A percentile compares a stretch with the other conserved stretches of the same genome.
Conservation (phyloP, 108 stramenopile species). For the Epipyxis sp. region DNA sequence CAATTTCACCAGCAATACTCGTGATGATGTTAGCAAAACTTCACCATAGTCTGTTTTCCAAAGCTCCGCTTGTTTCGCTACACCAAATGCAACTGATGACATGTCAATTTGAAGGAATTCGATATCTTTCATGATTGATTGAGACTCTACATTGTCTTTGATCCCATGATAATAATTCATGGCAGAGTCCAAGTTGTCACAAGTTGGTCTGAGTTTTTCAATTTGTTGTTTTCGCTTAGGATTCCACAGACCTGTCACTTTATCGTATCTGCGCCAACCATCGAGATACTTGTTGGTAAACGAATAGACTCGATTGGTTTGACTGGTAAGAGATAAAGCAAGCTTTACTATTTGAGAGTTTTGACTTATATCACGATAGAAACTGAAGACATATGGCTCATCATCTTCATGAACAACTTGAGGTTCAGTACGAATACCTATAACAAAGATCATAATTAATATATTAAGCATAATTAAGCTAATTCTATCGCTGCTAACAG, state of each 20-base stretch:
- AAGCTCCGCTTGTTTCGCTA: slow-evolving; percentile 49
- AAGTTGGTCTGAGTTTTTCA: slow-evolving; percentile 49
- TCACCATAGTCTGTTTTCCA: slow-evolving; percentile 60
- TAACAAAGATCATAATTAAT: slow-evolving; percentile 66
- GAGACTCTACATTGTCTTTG: slow-evolving; percentile 23
- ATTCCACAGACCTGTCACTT: slow-evolving; percentile 61
- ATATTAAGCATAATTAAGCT: too few species aligned
- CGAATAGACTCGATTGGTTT: slow-evolving; percentile 46
- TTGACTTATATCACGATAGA: slow-evolving; percentile 60
- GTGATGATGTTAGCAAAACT: slow-evolving; percentile 51
- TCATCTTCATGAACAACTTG: slow-evolving; percentile 55
- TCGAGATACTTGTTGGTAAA: slow-evolving; percentile 53
- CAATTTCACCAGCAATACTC: slow-evolving; percentile 40
- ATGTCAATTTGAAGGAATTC: slow-evolving; percentile 66
- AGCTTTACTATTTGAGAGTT: slow-evolving; percentile 60
- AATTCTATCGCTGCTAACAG: too few species aligned
- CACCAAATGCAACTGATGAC: slow-evolving; percentile 50
- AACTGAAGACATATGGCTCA: slow-evolving; percentile 59
- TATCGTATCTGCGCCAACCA: slow-evolving; percentile 59
- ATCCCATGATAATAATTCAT: slow-evolving; percentile 22
- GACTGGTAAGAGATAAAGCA: slow-evolving; percentile 50
- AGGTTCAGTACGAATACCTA: slow-evolving; percentile 54
- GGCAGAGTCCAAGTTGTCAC: slow-evolving; percentile 20
- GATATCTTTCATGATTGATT: slow-evolving; percentile 48
- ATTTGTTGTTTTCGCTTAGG: slow-evolving; percentile 48